Percentiles rank a stretch among this genome's conserved stretches.
phyloP scores from a whole-genome alignment of 495 filamentous ascomycete genomes.

The Penicillium turbatum region DNA sequence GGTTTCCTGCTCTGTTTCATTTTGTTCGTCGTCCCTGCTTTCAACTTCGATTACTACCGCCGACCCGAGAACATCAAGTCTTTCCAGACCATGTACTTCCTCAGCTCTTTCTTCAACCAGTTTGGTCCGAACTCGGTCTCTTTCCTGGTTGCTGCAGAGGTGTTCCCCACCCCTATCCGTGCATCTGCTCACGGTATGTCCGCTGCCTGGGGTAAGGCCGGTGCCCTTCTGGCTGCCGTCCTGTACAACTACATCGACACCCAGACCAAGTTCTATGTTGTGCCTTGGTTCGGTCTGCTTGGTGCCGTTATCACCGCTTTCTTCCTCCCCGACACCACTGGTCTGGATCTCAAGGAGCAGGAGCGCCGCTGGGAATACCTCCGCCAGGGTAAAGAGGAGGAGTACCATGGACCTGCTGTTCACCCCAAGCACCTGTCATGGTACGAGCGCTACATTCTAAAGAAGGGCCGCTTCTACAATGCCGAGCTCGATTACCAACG shows the following conservation, averaged over 20 bases:
- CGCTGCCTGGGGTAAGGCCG: constrained; percentile 76
- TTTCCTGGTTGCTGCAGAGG: constrained; percentile 88
- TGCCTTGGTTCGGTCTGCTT: constrained; percentile 85
- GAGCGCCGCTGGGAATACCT: constrained; percentile 83
- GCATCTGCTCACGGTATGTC: constrained; percentile 88
- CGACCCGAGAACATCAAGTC: constrained; percentile 57
- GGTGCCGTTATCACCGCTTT: constrained; percentile 72
- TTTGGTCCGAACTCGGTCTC: constrained; percentile 90
- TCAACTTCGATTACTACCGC: constrained; percentile 77
- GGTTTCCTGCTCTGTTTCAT: constrained; percentile 85
- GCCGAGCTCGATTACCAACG: constrained; percentile 70
- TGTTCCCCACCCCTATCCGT: constrained; percentile 84
- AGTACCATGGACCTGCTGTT: constrained; percentile 86
- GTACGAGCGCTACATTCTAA: constrained; percentile 65
- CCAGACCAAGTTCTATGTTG: constrained; percentile 75
- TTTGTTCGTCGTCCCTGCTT: constrained; percentile 79
- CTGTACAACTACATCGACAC: constrained; percentile 85
- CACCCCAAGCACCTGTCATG: constrained; percentile 79
- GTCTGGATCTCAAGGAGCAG: constrained; percentile 89
- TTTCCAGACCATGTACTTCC: constrained; percentile 92
- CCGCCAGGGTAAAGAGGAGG: constrained; percentile 62
- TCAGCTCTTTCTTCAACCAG: constrained; percentile 93
- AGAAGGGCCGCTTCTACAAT: constrained; percentile 71
- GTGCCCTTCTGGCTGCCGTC: constrained; percentile 77
- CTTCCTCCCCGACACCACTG: constrained; percentile 89